phyloP scores from a whole-genome alignment of 1,284 basidiomycete species.

The Wallemia ichthyophaga region DNA sequence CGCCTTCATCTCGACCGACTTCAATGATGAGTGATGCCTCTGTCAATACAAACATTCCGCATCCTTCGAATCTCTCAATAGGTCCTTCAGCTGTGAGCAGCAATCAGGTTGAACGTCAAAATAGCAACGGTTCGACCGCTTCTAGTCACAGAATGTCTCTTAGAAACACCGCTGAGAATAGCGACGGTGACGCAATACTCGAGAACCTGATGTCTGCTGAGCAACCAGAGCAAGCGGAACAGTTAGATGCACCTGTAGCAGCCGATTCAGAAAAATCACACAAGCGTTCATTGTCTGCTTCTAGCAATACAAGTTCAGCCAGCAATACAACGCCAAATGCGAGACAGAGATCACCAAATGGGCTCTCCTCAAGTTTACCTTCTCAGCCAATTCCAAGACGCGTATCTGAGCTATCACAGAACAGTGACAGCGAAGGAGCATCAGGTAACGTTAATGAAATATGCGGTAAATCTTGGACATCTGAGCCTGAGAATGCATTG shows the following conservation, averaged over 20 bases:
- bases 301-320: neutral
- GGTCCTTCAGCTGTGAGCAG: neutral
- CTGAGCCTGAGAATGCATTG: neutral
- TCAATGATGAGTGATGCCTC: neutral
- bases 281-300: neutral
- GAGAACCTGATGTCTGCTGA: neutral
- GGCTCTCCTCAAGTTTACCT: neutral
- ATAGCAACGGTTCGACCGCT: neutral
- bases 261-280: neutral
- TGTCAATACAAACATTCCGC: neutral
- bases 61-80: neutral
- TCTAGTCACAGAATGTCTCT: neutral
- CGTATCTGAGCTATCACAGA: neutral
- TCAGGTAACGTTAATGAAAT: neutral
- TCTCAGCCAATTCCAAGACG: neutral
- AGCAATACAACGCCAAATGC: neutral
- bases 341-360: neutral
- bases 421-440: neutral
- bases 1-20: neutral
- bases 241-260: neutral
- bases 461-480: neutral
- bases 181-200: neutral
- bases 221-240: neutral
- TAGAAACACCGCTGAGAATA: neutral
- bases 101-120: neutral